These are phyloP conservation scores for Aegilops sharonensis DNA, from an alignment of 176 grass and related monocot genomes.

Conservation along the genomic window DNA sequence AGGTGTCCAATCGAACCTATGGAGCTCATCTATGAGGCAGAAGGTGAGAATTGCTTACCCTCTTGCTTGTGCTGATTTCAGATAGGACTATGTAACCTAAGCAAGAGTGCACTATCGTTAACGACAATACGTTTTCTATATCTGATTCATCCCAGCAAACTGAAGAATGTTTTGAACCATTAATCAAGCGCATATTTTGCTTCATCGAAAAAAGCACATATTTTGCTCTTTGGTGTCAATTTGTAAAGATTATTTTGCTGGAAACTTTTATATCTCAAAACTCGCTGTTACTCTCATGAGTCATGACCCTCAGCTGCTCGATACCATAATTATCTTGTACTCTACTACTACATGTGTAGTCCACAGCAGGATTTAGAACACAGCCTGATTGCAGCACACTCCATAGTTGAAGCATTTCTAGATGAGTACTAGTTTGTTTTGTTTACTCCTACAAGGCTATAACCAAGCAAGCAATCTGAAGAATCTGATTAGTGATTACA, in stretches of 20 bases:
- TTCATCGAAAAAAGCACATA: not conserved
- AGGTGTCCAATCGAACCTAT: slow-evolving; percentile 42
- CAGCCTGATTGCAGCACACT: not conserved
- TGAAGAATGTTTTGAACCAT: not conserved
- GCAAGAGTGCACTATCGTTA: not conserved
- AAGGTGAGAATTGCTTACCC: slow-evolving; percentile 50
- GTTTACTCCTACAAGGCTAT: not conserved
- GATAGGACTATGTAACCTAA: not conserved
- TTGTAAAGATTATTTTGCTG: not conserved
- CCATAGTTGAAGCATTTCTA: not conserved
- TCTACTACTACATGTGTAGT: not conserved
- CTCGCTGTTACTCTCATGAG: not conserved
- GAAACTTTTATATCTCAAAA: not conserved
- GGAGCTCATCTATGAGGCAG: slow-evolving; percentile 80
- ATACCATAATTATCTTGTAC: not conserved
- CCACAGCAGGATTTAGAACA: not conserved
- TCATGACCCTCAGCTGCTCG: not conserved
- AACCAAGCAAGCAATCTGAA: not conserved
- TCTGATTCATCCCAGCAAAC: not conserved
- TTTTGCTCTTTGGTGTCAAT: not conserved
- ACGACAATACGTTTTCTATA: not conserved
- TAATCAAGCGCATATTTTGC: not conserved
- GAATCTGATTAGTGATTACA: not conserved
- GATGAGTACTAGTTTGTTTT: not conserved
- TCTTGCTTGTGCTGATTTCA: not conserved